Evolutionary conservation across 768 basidiomycete genomes (phyloP), one percentile per base, ranked within the genome.

Genomic region (Lyophyllum shimeji): DNA sequence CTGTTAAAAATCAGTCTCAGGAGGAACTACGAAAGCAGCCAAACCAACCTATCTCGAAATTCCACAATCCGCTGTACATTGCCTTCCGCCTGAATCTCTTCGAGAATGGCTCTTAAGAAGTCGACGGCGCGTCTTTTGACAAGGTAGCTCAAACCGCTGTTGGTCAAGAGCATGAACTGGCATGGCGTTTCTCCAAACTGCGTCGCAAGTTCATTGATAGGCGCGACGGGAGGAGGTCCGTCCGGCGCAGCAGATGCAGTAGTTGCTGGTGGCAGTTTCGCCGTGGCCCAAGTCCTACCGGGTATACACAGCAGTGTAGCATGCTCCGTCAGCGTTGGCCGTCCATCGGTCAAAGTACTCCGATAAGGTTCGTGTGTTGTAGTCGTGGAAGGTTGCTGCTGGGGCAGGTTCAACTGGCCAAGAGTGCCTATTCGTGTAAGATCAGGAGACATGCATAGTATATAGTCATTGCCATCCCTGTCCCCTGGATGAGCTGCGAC

Each of bases 151-250:
- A 97, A 69, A 4, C 94, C 95, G 17, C 86, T 87, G 63, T 93
- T 95, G 23, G 89, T 93, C 56, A 98, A 72, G 55, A 98, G 81
- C 78, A 98, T 84, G 68, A 95, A 96, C 63, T 93, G 88, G 46
- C 80, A 79, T 20, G 89, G 77, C 11, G 80, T 75, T 55, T 89
- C 85, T n/a, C 82, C 83, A 63, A 90, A 88, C 67, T 95, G 92
- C 18, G 83, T 82, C 0, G 87, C 89, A 39, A 96, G 76, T 72
- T 96, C 93, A 64, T 95, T 94, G 48, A 81, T 84, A 29, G 81
- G 72, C 1, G 81, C 71, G 1, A 80, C 73, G 12, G 87, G 85
- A 1, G 75, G 71, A 25, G 85, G 81, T 9, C 79, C 70, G 21
- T 60, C 61, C 5, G 74, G 71, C 15, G 73, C 63, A 47, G 71